phyloP scores from a whole-genome alignment of 345 rosid species.

The Aethionema arabicum region DNA sequence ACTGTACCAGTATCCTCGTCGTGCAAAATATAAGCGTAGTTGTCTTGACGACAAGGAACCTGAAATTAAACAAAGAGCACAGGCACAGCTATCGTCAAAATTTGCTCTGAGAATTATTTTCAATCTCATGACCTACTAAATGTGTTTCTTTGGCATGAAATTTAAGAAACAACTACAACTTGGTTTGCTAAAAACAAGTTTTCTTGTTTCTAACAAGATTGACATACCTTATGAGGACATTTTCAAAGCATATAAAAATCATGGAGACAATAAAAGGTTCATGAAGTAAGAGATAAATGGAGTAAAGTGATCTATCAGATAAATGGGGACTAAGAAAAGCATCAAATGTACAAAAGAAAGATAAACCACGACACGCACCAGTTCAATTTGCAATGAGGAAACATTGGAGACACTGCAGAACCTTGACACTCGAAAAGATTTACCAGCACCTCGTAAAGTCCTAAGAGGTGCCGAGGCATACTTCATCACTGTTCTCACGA shows the following conservation, averaged over 20 bases:
- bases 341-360: too few species aligned
- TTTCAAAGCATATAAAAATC: too few species aligned
- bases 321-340: too few species aligned
- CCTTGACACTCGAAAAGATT: slow-evolving; percentile 67
- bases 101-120: neutral
- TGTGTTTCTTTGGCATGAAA: neutral
- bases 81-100: neutral
- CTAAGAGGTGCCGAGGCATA: slow-evolving; percentile 64
- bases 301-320: too few species aligned
- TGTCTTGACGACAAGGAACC: slow-evolving; percentile 95
- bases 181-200: neutral
- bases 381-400: slow-evolving; percentile 85
- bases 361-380: slow-evolving; percentile 46
- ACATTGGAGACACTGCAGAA: slow-evolving; percentile 79
- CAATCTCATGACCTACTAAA: neutral
- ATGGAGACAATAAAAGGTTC: too few species aligned
- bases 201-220: too few species aligned
- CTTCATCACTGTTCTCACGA: slow-evolving; percentile 65
- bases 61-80: slow-evolving; percentile 27
- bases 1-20: slow-evolving; percentile 95
- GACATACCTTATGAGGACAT: too few species aligned
- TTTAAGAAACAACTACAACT: neutral
- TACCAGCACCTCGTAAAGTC: slow-evolving; percentile 81
- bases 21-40: slow-evolving; percentile 87
- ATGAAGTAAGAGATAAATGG: too few species aligned